Evolutionary conservation across 1,284 basidiomycete genomes (phyloP), one percentile per base, ranked within the genome.

Genomic region (Tilletia caries): DNA sequence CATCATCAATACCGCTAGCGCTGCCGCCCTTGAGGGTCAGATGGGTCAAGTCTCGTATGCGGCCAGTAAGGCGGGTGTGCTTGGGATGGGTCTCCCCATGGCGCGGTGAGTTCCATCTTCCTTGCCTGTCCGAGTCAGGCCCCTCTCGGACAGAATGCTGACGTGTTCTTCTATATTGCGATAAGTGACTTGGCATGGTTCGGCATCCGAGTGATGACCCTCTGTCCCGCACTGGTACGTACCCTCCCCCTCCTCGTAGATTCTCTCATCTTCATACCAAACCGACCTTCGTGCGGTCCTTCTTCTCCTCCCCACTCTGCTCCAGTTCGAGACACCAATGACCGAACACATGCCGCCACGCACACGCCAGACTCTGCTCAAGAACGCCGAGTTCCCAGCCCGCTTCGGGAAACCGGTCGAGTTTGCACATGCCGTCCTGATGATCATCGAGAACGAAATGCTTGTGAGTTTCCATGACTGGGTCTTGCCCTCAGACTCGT

Each of bases 291-390:
- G 15, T 41, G 10, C 15, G 37, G 37, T 6, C 15, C 48, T 50
- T n/a, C 0, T 18, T 58, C 29, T 34, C 20, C 58, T n/a, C 20
- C 32, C 32, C 64, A 64, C 5, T 29, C 27, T 34, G 25, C 13
- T n/a, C 15, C 66, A 83, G 29, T 85, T 85, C 69, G 69, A 72
- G 13, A 85, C 84, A 0, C 74, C 76, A 18, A 85, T 85, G 84
- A 83, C 73, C 77, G 37, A 75, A 34, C 62, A 71, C 46, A 66
- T 84, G 32, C 79, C 82, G 1, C 62, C 73, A 1, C 67, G 70
- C 27, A 29, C 58, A 33, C 64, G 71, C 70, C 48, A 65, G 43
- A 50, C 52, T 70, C 18, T 62, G 6, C 29, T 62, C 29, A 62
- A 64, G 32, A 70, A 54, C 32, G 69, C 70, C 41, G 73, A 74